A percentile compares a stretch with the other conserved stretches of the same genome.
These are phyloP conservation scores for Plasmodium blacklocki DNA, from an alignment of 169 alveolate species.

Conservation along the genomic window DNA sequence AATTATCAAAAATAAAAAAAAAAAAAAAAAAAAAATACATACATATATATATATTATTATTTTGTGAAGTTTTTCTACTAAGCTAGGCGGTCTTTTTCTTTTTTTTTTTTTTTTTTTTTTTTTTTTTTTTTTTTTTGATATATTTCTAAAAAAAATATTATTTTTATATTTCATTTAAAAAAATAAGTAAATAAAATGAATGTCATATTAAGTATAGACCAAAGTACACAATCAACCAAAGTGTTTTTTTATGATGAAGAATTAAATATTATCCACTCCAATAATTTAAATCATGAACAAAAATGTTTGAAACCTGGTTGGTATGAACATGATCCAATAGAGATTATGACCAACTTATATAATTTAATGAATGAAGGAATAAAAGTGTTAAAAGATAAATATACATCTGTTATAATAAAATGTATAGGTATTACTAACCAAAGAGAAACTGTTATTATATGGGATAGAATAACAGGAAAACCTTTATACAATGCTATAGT, in stretches of 20 bases:
- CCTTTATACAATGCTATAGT: constrained; percentile 95
- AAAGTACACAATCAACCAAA: constrained; percentile 92
- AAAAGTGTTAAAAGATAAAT: constrained; percentile 64
- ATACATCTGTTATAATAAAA: constrained; percentile 66
- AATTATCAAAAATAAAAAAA: too few species aligned
- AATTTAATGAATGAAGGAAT: constrained; percentile 84
- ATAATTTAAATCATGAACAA: constrained; percentile 82
- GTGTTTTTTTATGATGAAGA: constrained; percentile 83
- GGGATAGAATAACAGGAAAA: constrained; percentile 90
- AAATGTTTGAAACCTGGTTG: constrained; percentile 88
- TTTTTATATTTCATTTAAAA: too few species aligned
- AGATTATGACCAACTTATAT: constrained; percentile 82
- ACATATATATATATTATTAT: too few species aligned
- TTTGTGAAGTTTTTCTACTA: too few species aligned
- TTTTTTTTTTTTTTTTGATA: too few species aligned
- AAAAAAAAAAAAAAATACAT: too few species aligned
- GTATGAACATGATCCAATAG: constrained; percentile 89
- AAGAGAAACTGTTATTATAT: constrained; percentile 90
- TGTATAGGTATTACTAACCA: constrained; percentile 91
- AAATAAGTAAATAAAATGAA: constrained; percentile 40
- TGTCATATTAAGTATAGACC: constrained; percentile 85
- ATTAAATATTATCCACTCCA: constrained; percentile 74
- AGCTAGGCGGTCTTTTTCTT: too few species aligned
- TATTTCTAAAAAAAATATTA: background rate
- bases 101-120: too few species aligned